Conservation (phyloP, 306 rosid genomes). For the Potentilla sterilis region DNA sequence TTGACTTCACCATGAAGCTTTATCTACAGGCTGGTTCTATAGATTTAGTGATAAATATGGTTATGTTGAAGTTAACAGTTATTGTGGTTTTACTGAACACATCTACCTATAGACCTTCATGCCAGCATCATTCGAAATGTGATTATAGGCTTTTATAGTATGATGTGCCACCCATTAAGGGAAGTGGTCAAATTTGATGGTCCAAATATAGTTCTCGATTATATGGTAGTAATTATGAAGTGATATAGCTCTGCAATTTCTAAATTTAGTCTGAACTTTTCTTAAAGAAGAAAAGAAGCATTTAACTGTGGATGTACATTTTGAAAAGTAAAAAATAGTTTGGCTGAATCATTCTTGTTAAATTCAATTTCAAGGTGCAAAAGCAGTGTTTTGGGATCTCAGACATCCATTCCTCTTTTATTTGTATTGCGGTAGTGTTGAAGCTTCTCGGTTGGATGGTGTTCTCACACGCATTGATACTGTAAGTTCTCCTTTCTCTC, state of each 20-base stretch:
- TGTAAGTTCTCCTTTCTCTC: constrained; percentile 32
- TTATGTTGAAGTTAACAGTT: neutral
- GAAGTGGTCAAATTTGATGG: neutral
- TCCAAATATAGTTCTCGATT: neutral
- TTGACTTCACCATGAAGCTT: neutral
- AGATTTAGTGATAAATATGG: neutral
- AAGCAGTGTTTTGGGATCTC: constrained; percentile 55
- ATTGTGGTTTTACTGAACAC: constrained; percentile 1
- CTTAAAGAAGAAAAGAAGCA: neutral
- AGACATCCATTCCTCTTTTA: constrained; percentile 34
- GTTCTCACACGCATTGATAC: constrained; percentile 43
- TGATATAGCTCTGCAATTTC: neutral
- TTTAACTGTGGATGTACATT: neutral
- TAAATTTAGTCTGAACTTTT: neutral
- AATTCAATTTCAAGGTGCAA: constrained; percentile 42
- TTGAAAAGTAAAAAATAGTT: neutral
- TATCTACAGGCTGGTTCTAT: neutral
- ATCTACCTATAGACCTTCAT: neutral
- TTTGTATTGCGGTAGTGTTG: constrained; percentile 49
- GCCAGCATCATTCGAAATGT: neutral
- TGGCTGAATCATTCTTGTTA: neutral
- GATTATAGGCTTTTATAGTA: neutral
- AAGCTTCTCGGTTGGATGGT: constrained; percentile 45
- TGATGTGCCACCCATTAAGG: too few species aligned
- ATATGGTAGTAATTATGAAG: too few species aligned